A percentile compares a stretch with the other conserved stretches of the same genome.
Evolutionary conservation across 23 red algal genomes (phyloP).

Genomic region (Porphyridium purpureum): DNA sequence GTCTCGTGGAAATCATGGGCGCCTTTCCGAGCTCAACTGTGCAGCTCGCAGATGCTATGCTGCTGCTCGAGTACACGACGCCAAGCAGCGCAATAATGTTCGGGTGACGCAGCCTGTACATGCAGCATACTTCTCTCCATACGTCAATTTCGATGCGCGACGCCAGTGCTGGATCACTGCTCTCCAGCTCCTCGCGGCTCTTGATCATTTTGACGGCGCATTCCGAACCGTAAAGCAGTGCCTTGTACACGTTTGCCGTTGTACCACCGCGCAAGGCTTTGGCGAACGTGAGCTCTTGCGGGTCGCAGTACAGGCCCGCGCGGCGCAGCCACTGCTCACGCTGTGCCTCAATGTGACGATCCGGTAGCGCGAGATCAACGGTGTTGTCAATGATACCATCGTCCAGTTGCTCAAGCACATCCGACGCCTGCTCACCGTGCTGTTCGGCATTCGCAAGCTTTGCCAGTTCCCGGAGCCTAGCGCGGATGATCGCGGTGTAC

Average conservation of each 20-base stretch:
- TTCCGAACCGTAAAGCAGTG: slow-evolving; percentile 2
- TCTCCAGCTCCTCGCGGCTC: slow-evolving; percentile 12
- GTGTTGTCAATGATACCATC: no score
- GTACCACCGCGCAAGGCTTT: slow-evolving; percentile 22
- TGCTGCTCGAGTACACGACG: not conserved
- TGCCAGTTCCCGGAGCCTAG: no score
- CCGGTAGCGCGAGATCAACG: no score
- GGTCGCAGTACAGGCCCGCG: no score
- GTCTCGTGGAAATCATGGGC: not conserved
- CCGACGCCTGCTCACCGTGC: no score
- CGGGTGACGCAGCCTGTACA: slow-evolving; percentile 18
- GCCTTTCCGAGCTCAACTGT: no score
- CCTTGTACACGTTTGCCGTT: slow-evolving; percentile 9
- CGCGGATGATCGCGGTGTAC: no score
- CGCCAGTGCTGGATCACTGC: slow-evolving; percentile 5
- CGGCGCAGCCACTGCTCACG: no score
- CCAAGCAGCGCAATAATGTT: slow-evolving; percentile 32
- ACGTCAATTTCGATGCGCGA: slow-evolving; percentile 12
- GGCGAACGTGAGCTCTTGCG: no score
- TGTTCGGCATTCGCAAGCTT: no score
- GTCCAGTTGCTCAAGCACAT: no score
- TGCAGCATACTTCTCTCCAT: slow-evolving; percentile 6
- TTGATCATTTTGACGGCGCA: slow-evolving; percentile 21
- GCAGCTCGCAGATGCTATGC: not conserved
- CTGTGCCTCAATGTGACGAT: no score